Evolutionary conservation across 148 eudicot genomes (phyloP), one percentile per base, ranked within the genome.

Genomic region (Diospyros kaki): DNA sequence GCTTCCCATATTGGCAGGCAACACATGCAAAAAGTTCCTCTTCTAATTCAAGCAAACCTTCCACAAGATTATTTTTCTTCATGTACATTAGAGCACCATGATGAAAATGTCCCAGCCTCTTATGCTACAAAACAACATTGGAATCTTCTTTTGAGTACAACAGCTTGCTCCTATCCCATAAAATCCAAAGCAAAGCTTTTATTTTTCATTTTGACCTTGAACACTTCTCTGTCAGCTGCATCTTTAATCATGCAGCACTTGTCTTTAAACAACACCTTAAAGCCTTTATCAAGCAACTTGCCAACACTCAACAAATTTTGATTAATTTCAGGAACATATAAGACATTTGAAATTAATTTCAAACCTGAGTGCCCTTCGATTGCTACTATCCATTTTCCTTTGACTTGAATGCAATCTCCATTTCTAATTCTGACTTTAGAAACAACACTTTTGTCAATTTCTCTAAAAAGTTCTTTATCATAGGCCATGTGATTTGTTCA

Each of bases 401-500:
- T 50, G 5, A 72, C 65, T 7, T 13, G 5, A 44, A 78, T 28
- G 13, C 9, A 9, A 6, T 45, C 18, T 4, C 17, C 61, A 67
- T 73, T 73, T 8, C 81, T 67, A 18, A 72, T 41, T 28, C 15
- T 44, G 0, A 73, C 77, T 17, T 73, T 71, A 6, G 62, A 41
- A 10, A 62, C 54, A 12, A 9, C 39, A 14, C 67, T 51, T 4
- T 66, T 44, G 1, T 73, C 51, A 4, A 79, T 13, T 15, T 68
- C 40, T 52, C 43, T 67, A 46, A 79, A 79, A 4, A 68, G 43
- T 6, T 48, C 10, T 42, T 4, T 12, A 38, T 67, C 67, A 59
- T 42, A 63, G 5, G 62, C 55, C 73, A 79, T 79, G 63, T 73
- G 81, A 44, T 68, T 66, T 67, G 77, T 61, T 3, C 61, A 79